These are phyloP conservation scores for Penicillium odoratum DNA, from an alignment of 495 filamentous ascomycete genomes.

Conservation along the genomic window DNA sequence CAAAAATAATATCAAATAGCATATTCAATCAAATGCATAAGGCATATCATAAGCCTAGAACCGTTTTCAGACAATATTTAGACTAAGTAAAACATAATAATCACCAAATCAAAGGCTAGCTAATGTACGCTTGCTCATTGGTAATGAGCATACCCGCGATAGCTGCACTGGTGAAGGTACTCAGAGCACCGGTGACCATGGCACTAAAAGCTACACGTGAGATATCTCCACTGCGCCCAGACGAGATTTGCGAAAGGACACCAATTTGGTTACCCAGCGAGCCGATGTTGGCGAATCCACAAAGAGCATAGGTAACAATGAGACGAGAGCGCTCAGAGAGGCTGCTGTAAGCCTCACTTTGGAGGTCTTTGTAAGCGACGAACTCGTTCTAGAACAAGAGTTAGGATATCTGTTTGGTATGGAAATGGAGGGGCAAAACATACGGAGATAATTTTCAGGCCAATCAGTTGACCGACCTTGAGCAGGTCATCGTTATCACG, in stretches of 20 bases:
- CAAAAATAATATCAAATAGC: not conserved
- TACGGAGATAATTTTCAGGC: slow-evolving; percentile 74
- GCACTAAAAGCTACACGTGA: slow-evolving; percentile 74
- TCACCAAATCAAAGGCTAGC: slow-evolving; percentile 2
- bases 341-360: slow-evolving; percentile 45
- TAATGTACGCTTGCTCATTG: slow-evolving; percentile 46
- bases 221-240: slow-evolving; percentile 70
- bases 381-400: slow-evolving; percentile 57
- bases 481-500: slow-evolving; percentile 63
- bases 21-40: not conserved
- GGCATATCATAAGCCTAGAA: not conserved
- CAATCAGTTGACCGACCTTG: slow-evolving; percentile 76
- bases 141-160: slow-evolving; percentile 75
- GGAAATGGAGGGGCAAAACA: slow-evolving; percentile 14
- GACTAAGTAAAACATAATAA: not conserved
- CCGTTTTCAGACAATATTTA: no score
- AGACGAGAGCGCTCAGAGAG: slow-evolving; percentile 69
- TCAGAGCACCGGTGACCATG: slow-evolving; percentile 73
- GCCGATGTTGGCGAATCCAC: slow-evolving; percentile 79
- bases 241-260: slow-evolving; percentile 78
- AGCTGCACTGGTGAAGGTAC: slow-evolving; percentile 76
- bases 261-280: slow-evolving; percentile 85
- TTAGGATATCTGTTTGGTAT: slow-evolving; percentile 1
- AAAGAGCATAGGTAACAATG: slow-evolving; percentile 70
- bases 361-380: slow-evolving; percentile 57